Evolutionary conservation across 2,329 filamentous ascomycete species (phyloP).

Genomic region (Fusarium verrucosum): DNA sequence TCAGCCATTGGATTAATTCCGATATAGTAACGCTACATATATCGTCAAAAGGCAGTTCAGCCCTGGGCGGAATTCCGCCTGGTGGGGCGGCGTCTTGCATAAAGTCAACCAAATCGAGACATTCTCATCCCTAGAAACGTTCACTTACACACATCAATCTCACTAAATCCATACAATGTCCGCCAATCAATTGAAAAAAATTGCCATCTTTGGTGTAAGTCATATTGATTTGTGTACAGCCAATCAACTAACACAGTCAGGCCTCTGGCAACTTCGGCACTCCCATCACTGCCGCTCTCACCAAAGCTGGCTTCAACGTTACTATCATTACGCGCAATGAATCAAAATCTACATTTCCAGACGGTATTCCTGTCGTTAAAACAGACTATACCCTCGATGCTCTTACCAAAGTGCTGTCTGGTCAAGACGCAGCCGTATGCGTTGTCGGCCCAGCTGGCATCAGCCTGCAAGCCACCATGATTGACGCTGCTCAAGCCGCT

Average conservation of each 20-base stretch:
- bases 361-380: neutral
- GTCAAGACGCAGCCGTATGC: slow-evolving; percentile 21
- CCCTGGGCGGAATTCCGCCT: slow-evolving; percentile 25
- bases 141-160: slow-evolving; percentile 7
- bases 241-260: neutral
- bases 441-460: slow-evolving; percentile 25
- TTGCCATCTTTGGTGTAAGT: slow-evolving; percentile 26
- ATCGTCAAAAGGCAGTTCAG: too few species aligned
- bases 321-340: slow-evolving; percentile 30
- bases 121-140: neutral
- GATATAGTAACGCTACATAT: too few species aligned
- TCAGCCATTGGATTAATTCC: too few species aligned
- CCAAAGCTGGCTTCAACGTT: slow-evolving; percentile 10
- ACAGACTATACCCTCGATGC: slow-evolving; percentile 1
- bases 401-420: neutral
- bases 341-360: slow-evolving; percentile 24
- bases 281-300: slow-evolving; percentile 29
- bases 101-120: slow-evolving; percentile 12
- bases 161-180: slow-evolving; percentile 13
- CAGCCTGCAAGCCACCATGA: slow-evolving; percentile 17
- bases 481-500: slow-evolving; percentile 26
- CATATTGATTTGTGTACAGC: accelerated
- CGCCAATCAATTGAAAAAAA: neutral
- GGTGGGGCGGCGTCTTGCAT: slow-evolving; percentile 5
- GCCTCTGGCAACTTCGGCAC: slow-evolving; percentile 35